These are phyloP conservation scores for Phytophthora pluvialis DNA, from an alignment of 352 stramenopile species.

Conservation along the genomic window DNA sequence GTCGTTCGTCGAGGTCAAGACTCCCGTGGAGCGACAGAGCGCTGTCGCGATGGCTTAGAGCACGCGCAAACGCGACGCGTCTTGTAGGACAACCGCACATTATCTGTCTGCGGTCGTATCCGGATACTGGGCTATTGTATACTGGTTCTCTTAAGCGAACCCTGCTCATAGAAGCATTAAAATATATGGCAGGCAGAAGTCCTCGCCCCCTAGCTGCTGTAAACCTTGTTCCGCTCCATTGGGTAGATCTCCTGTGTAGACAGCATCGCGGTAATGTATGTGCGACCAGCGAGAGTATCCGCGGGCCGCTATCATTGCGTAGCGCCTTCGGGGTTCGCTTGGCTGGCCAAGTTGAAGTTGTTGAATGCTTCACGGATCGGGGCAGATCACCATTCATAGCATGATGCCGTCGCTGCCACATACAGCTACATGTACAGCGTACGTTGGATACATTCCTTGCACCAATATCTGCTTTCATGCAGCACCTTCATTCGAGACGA, in stretches of 20 bases:
- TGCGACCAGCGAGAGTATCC: slow-evolving; percentile 17
- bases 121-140: no score
- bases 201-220: no score
- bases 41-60: slow-evolving; percentile 24
- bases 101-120: not conserved
- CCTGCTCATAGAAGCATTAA: no score
- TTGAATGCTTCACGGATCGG: not conserved
- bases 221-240: no score
- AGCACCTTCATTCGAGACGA: not conserved
- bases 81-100: not conserved
- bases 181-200: no score
- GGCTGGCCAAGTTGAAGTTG: not conserved
- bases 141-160: no score
- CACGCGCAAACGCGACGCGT: not conserved
- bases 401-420: no score
- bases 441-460: no score
- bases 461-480: not conserved
- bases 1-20: slow-evolving; percentile 37
- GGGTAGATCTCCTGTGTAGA: no score
- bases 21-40: slow-evolving; percentile 21
- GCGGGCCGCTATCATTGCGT: no score
- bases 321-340: not conserved
- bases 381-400: not conserved
- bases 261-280: not conserved
- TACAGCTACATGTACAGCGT: no score